Conservation (phyloP, 2,329 filamentous ascomycete species). For the Emmonsia crescens region DNA sequence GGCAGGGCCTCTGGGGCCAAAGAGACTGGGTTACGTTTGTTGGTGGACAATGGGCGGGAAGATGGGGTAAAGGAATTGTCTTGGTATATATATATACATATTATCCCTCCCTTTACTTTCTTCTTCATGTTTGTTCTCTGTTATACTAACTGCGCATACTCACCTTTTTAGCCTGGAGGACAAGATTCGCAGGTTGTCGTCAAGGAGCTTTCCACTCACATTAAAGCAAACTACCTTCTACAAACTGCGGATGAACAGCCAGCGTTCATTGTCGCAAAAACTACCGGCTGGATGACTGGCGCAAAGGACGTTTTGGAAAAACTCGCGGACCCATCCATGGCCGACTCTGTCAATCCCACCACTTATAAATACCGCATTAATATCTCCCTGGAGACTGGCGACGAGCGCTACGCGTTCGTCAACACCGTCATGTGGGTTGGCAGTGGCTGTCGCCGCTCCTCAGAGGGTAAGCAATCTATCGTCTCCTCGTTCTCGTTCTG, state of each 20-base stretch:
- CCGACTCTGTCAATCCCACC: conserved; percentile 38
- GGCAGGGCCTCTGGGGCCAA: conserved; percentile 38
- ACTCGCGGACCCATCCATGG: conserved; percentile 33
- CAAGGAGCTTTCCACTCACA: conserved; percentile 37
- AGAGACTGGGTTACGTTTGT: conserved; percentile 42
- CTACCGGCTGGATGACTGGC: conserved; percentile 39
- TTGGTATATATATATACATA: too few relatives aligned
- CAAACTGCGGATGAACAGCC: conserved; percentile 42
- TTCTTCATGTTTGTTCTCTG: neutral
- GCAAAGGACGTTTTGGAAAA: conserved; percentile 40
- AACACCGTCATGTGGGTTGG: conserved; percentile 42
- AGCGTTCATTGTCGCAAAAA: conserved; percentile 38
- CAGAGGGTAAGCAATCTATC: conserved; percentile 29
- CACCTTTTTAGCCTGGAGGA: conserved; percentile 34
- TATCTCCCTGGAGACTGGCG: conserved; percentile 40
- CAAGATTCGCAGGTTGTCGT: conserved; percentile 41
- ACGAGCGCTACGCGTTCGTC: conserved; percentile 39
- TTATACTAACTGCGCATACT: conserved; percentile 2
- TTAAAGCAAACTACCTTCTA: conserved; percentile 38
- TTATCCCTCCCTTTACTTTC: neutral
- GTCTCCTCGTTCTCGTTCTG: neutral
- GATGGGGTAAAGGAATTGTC: conserved; percentile 43
- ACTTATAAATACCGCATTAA: conserved; percentile 41
- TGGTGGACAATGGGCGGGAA: conserved; percentile 42
- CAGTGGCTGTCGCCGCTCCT: conserved; percentile 37